Evolutionary conservation across 2,329 filamentous ascomycete species (phyloP), one percentile per base, ranked within the genome.

Genomic region (Fusarium nodosum): DNA sequence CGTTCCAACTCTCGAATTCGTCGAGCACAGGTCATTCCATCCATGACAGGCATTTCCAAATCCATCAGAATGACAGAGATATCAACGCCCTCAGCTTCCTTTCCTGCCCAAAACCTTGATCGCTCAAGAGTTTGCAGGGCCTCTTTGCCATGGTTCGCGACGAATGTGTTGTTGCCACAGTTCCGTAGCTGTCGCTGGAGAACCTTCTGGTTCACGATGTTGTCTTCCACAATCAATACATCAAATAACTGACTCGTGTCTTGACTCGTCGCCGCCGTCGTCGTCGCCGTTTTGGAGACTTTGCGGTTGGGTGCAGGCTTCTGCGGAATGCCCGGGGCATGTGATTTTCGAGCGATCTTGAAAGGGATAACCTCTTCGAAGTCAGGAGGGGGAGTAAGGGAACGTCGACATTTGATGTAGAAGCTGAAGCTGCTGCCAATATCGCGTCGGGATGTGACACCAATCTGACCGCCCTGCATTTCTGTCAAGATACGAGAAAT

Each of bases 1-100:
- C 80, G 81, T 76, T 94, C 91, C 20, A 92, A 82, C 63, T 90
- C 85, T 20, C 92, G 86, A 55, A 95, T 93, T 63, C 83, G 86
- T 42, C 85, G 84, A 15, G 91, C 89, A 67, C 91, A 93, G 3
- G 90, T 91, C 78, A 92, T 87, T 36, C 92, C 92, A 73, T 94
- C 91, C 92, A 94, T 94, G 44, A 93, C 85, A 2, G 92, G 92
- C 92, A 94, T 94, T 74, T 94, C 91, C 48, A 93, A 83, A 75
- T 94, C 92, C 91, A 94, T 93, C 8, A 94, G 78, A 15, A 94
- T 89, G 46, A 93, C 84, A 11, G 88, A 88, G 26, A 92, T 84
- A 48, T 88, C 84, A 11, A 83, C 78, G 4, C 84, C 84, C 16
- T 82, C 78, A 18, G 77, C 62, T 64, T 84, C 82, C 11, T 83